Evolutionary conservation across 2,329 filamentous ascomycete species (phyloP).

Genomic region (Botrytis galanthina): DNA sequence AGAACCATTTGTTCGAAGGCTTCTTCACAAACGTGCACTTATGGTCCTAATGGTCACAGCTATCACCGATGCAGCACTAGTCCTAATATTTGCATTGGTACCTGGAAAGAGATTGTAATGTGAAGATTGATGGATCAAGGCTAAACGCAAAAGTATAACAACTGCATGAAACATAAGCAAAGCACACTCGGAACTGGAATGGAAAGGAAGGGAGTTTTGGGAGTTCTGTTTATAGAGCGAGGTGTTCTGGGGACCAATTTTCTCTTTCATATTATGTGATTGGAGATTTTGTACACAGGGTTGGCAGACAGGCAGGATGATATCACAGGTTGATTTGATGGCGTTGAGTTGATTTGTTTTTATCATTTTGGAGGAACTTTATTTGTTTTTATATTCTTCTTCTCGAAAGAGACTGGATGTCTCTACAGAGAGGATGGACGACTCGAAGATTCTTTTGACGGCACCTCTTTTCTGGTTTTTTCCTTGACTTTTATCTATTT

Average conservation of each 20-base stretch:
- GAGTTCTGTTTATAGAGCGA: slow-evolving; percentile 17
- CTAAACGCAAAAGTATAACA: not conserved
- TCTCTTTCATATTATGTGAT: slow-evolving; percentile 9
- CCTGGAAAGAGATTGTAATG: slow-evolving; percentile 77
- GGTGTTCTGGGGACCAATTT: slow-evolving; percentile 14
- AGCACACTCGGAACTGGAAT: not conserved
- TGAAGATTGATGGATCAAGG: not conserved
- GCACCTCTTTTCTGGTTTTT: not conserved
- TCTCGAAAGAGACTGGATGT: not conserved
- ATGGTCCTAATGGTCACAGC: slow-evolving; percentile 77
- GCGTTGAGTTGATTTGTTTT: slow-evolving; percentile 9
- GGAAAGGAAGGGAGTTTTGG: not conserved
- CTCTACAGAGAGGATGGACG: not conserved
- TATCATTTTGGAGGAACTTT: not conserved
- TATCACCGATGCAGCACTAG: slow-evolving; percentile 76
- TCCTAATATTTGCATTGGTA: slow-evolving; percentile 90
- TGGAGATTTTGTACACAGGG: slow-evolving; percentile 15
- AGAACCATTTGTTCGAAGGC: slow-evolving; percentile 85
- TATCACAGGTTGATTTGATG: slow-evolving; percentile 18
- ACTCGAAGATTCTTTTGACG: not conserved
- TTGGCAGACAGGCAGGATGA: slow-evolving; percentile 5
- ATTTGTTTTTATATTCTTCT: not conserved
- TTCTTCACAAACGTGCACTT: slow-evolving; percentile 78
- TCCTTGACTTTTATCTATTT: not conserved
- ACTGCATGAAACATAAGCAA: not conserved